Evolutionary conservation across 1,139 yeast species (phyloP), one percentile per base, ranked within the genome.

Genomic region (Candida neerlandica): DNA sequence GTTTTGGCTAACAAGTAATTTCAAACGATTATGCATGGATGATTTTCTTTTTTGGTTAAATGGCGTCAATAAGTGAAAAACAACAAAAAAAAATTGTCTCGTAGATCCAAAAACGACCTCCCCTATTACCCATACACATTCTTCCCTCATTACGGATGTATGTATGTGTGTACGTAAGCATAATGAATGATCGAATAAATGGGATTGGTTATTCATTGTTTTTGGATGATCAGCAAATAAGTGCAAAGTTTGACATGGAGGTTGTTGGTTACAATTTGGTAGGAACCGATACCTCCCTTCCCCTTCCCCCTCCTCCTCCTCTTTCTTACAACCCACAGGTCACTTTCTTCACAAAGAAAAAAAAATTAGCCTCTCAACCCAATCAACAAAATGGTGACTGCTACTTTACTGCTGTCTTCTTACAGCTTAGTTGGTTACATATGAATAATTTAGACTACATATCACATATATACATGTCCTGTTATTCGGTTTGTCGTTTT

Each of bases 21-120:
- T 34, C 38, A 34, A 34, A 34, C 38, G 38, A 15, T 34, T 34
- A 34, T 34, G 38, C 38, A 34, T 34, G 38, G 38, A 14, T 34
- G 18, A 15, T 34, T 34, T 34, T 34, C 38, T 34, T 16, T 14
- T 34, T 16, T 15, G 19, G 7, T 32, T 32, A 14, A 32, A 32
- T 14, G 16, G 34, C 34, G 34, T 32, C 34, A 32, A n/a, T 14
- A 32, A 21, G 18, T 14, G 3, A 7, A 34, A n/a, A 34, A 34
- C 12, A 16, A 16, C 9, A 34, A 34, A 34, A 34, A 30, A 30
- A 30, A 34, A 34, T 5, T 34, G 19, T 5, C 34, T 32, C 34
- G 34, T 32, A 32, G 34, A 32, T 32, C 34, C 12, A 32, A 12
- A 32, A 32, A 5, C 7, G 14, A 14, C 14, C 34, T 14, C 16